phyloP scores from a whole-genome alignment of 495 filamentous ascomycete species.

The Annulohypoxylon maeteangense region DNA sequence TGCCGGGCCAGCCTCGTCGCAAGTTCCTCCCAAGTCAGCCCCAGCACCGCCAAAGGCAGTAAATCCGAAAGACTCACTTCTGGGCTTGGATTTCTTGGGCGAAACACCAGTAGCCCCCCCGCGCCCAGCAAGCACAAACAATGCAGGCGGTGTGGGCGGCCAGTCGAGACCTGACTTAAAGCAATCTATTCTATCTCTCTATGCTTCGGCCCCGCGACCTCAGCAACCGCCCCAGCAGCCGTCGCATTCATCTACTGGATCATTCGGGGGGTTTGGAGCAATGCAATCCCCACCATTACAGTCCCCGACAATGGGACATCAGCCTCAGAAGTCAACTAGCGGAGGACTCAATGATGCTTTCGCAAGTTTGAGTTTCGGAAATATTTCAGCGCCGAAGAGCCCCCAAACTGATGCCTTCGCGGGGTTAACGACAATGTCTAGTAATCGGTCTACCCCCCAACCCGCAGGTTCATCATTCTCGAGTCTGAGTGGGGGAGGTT shows the following conservation, averaged over 20 bases:
- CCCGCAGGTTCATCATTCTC: conserved; percentile 65
- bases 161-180: conserved; percentile 93
- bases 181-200: conserved; percentile 95
- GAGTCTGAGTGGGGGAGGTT: conserved; percentile 72
- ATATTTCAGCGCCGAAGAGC: conserved; percentile 63
- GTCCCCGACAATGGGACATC: conserved; percentile 55
- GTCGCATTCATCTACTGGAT: conserved; percentile 54
- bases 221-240: conserved; percentile 69
- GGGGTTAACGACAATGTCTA: conserved; percentile 70
- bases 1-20: conserved; percentile 71
- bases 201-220: conserved; percentile 81
- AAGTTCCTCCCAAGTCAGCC: conserved; percentile 72
- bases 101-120: conserved; percentile 70
- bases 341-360: conserved; percentile 90
- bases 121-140: conserved; percentile 77
- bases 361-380: conserved; percentile 77
- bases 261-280: conserved; percentile 70
- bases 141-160: conserved; percentile 64
- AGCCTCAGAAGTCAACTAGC: conserved; percentile 62
- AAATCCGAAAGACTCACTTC: conserved; percentile 81
- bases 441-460: conserved; percentile 63
- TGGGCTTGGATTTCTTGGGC: conserved; percentile 94
- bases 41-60: conserved; percentile 66
- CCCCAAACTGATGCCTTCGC: conserved; percentile 76
- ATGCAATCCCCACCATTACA: conserved; percentile 67